These are phyloP conservation scores for Xerocomellus dryophilus DNA, from an alignment of 768 basidiomycete species.

Conservation along the genomic window DNA sequence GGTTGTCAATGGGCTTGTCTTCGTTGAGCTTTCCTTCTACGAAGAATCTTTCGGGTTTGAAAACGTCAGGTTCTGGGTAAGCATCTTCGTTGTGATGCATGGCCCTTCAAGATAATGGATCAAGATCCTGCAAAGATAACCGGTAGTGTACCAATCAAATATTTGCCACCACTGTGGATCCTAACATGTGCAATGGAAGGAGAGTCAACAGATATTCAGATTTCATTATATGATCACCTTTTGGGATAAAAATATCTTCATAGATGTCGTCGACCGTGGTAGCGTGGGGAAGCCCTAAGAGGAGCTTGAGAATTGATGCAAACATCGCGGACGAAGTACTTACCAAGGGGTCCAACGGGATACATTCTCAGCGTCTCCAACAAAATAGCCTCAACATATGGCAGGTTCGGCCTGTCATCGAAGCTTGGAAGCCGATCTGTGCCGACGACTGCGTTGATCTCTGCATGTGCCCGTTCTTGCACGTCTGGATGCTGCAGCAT, in stretches of 20 bases:
- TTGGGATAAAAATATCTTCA: slow-evolving; percentile 21
- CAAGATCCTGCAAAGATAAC: background rate
- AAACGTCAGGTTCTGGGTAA: slow-evolving; percentile 22
- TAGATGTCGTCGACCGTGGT: slow-evolving; percentile 21
- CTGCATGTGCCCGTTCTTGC: slow-evolving; percentile 30
- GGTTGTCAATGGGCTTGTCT: background rate
- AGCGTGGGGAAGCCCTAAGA: slow-evolving; percentile 16
- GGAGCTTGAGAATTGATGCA: background rate
- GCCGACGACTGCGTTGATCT: slow-evolving; percentile 32
- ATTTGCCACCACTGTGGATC: slow-evolving; percentile 19
- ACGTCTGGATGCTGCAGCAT: slow-evolving; percentile 33
- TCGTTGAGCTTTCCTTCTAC: slow-evolving; percentile 8
- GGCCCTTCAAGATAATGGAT: slow-evolving; percentile 10
- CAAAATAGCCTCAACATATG: slow-evolving; percentile 30
- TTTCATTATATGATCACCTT: slow-evolving; percentile 13
- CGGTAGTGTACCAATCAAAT: slow-evolving; percentile 11
- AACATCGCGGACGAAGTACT: background rate
- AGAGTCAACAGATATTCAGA: background rate
- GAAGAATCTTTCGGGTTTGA: slow-evolving; percentile 35
- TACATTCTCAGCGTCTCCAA: slow-evolving; percentile 32
- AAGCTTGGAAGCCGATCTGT: slow-evolving; percentile 25
- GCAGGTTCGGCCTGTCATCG: slow-evolving; percentile 22
- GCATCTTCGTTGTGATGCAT: slow-evolving; percentile 10
- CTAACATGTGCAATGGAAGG: slow-evolving; percentile 4
- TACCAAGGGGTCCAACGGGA: slow-evolving; percentile 26